A percentile compares a stretch with the other conserved stretches of the same genome.
These are phyloP conservation scores for Thalassiosira profunda DNA, from an alignment of 108 stramenopile species.

Conservation along the genomic window DNA sequence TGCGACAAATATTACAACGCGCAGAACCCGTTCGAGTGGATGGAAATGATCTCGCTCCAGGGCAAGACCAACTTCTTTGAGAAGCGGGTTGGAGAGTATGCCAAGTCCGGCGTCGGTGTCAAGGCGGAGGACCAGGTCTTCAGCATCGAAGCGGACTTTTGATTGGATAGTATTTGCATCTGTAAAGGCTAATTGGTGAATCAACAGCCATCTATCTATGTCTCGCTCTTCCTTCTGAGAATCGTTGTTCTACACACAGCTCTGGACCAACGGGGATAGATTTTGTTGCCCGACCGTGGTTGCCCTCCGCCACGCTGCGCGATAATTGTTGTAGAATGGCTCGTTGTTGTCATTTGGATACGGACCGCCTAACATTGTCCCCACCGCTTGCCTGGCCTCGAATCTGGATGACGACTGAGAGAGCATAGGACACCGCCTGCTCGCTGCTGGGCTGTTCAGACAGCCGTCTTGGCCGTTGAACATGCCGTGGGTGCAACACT, in stretches of 20 bases:
- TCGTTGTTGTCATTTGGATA: slow-evolving; percentile 31
- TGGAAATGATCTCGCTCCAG: slow-evolving; percentile 99
- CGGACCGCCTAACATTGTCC: slow-evolving; percentile 28
- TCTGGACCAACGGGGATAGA: slow-evolving; percentile 32
- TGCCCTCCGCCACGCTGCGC: slow-evolving; percentile 36
- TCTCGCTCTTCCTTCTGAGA: no score
- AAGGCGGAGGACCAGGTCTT: slow-evolving; percentile 85
- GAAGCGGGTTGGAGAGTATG: slow-evolving; percentile 95
- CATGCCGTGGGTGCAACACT: slow-evolving; percentile 27
- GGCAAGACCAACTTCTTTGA: slow-evolving; percentile 79
- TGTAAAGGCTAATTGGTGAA: no score
- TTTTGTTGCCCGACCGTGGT: slow-evolving; percentile 37
- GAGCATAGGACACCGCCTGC: slow-evolving; percentile 17
- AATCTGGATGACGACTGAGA: slow-evolving; percentile 9
- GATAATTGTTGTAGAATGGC: slow-evolving; percentile 39
- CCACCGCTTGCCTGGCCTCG: slow-evolving; percentile 33
- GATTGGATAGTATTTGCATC: no score
- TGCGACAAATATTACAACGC: slow-evolving; percentile 86
- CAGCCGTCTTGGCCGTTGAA: slow-evolving; percentile 17
- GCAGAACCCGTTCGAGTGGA: slow-evolving; percentile 98
- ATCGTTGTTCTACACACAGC: no score
- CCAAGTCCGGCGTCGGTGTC: slow-evolving; percentile 95
- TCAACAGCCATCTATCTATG: no score
- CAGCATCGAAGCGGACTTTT: slow-evolving; percentile 93
- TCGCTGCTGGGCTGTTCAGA: neutral